Evolutionary conservation across 805 yeast genomes (phyloP).

Genomic region (Myxozyma sirexii): DNA sequence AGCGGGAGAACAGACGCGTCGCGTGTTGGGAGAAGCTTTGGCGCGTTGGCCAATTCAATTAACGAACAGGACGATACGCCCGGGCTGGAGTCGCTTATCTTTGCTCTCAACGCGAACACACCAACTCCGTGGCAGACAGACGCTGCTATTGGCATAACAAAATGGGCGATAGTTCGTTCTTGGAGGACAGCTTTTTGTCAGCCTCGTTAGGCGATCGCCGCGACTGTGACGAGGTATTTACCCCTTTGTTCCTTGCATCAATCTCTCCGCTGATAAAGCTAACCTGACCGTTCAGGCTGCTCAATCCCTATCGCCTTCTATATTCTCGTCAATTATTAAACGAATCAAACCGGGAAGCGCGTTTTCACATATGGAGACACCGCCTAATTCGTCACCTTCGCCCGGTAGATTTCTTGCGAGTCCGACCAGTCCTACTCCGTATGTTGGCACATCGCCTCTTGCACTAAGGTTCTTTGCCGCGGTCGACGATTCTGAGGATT

Average conservation of each 20-base stretch:
- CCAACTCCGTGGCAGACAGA: not conserved
- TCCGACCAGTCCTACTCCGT: not conserved
- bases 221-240: not conserved
- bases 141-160: not conserved
- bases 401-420: not conserved
- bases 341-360: not conserved
- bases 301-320: not conserved
- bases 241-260: not conserved
- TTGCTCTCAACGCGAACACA: not conserved
- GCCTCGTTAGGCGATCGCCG: not conserved
- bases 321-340: not conserved
- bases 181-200: not conserved
- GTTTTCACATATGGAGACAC: not conserved
- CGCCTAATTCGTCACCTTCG: conserved; percentile 4
- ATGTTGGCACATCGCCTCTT: not conserved
- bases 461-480: not conserved
- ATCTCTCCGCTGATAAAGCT: not conserved
- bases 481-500: not conserved
- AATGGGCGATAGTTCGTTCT: not conserved
- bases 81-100: not conserved
- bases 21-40: conserved; percentile 10
- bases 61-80: not conserved
- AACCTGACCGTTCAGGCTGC: not conserved
- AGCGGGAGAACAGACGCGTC: not conserved
- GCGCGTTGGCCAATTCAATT: not conserved